Evolutionary conservation across 73 alveolate genomes (phyloP).

Genomic region (Durusdinium trenchii): DNA sequence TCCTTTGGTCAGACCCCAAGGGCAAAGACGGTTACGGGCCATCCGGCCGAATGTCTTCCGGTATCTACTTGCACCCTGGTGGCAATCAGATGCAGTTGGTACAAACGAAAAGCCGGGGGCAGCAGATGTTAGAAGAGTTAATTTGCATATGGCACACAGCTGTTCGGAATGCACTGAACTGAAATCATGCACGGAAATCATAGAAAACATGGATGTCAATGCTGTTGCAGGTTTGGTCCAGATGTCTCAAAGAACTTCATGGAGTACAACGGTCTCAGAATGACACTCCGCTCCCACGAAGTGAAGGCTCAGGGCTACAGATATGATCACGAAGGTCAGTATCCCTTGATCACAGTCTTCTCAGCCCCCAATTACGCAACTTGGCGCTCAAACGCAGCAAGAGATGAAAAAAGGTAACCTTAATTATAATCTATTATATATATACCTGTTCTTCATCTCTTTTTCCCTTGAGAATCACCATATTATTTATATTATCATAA

Average conservation of each 20-base stretch:
- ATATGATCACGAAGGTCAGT: constrained; percentile 81
- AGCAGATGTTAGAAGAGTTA: too few species aligned
- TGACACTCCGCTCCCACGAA: constrained; percentile 94
- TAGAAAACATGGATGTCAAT: background rate
- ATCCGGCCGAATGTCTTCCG: constrained; percentile 96
- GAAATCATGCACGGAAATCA: background rate
- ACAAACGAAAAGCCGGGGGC: too few species aligned
- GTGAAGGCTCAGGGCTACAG: constrained; percentile 96
- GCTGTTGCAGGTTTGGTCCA: constrained; percentile 78
- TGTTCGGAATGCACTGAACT: background rate
- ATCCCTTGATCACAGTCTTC: constrained; percentile 92
- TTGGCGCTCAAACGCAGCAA: background rate
- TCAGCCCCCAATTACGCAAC: constrained; percentile 85
- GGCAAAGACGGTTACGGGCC: constrained; percentile 95
- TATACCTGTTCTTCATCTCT: background rate
- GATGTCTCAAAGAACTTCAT: constrained; percentile 85
- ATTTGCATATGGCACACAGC: too few species aligned
- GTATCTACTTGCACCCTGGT: constrained; percentile 75
- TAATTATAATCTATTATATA: background rate
- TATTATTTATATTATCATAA: too few species aligned
- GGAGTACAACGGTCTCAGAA: constrained; percentile 78
- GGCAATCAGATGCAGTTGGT: too few species aligned
- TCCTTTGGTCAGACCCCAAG: constrained; percentile 95
- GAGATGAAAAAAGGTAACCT: too few species aligned
- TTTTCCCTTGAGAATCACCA: too few species aligned